Percentiles rank a stretch among this genome's conserved stretches.
These are phyloP conservation scores for Huiozyma naganishii DNA, from an alignment of 805 yeast species.

Conservation along the genomic window DNA sequence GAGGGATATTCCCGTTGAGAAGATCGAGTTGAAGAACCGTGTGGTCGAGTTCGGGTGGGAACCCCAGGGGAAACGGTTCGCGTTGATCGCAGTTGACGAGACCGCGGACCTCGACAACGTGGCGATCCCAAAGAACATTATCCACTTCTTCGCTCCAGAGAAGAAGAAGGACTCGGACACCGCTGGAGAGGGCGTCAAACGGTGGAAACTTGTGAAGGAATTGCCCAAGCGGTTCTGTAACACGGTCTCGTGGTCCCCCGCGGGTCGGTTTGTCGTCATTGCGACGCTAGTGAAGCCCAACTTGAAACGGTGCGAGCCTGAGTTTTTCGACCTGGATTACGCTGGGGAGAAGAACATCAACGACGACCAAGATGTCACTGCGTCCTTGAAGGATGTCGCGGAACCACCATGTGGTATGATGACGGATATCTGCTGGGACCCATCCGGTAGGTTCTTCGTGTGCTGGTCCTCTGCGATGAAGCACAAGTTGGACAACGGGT, in stretches of 20 bases:
- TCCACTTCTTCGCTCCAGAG: constrained; percentile 80
- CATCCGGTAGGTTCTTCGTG: constrained; percentile 83
- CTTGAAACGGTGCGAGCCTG: constrained; percentile 52
- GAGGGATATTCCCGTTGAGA: constrained; percentile 89
- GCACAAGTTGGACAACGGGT: constrained; percentile 82
- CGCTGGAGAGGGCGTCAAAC: constrained; percentile 22
- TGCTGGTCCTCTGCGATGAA: constrained; percentile 83
- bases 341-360: constrained; percentile 48
- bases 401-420: constrained; percentile 62
- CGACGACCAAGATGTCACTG: constrained; percentile 35
- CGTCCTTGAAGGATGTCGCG: constrained; percentile 51
- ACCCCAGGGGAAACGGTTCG: constrained; percentile 82
- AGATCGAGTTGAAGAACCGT: constrained; percentile 82
- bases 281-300: constrained; percentile 37
- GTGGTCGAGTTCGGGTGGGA: constrained; percentile 92
- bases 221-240: constrained; percentile 56
- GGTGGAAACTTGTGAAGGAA: constrained; percentile 51
- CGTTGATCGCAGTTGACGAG: constrained; percentile 57
- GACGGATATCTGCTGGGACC: constrained; percentile 87
- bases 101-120: constrained; percentile 38
- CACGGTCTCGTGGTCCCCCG: constrained; percentile 80
- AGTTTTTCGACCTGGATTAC: constrained; percentile 77
- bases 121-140: constrained; percentile 52
- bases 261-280: constrained; percentile 71
- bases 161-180: constrained; percentile 30